Conservation (phyloP, 768 basidiomycete genomes). For the Lactarius hatsudake region DNA sequence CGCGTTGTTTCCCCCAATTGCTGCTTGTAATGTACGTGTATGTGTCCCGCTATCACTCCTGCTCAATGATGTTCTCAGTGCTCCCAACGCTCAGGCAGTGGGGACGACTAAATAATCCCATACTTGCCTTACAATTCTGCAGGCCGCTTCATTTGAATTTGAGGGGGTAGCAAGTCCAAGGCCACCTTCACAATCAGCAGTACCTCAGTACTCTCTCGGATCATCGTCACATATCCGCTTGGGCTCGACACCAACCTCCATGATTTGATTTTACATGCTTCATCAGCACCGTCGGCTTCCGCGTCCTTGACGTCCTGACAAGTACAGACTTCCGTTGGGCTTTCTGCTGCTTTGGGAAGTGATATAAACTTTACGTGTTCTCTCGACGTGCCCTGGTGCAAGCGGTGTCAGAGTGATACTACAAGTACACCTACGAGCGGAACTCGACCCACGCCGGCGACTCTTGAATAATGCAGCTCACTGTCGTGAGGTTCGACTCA, state of each 20-base stretch:
- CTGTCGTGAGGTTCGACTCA: constrained; percentile 1
- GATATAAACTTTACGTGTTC: constrained; percentile 25
- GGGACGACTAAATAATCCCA: constrained; percentile 55
- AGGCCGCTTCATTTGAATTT: constrained; percentile 74
- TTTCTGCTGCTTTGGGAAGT: constrained; percentile 15
- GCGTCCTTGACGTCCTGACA: constrained; percentile 9
- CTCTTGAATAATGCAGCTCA: constrained; percentile 11
- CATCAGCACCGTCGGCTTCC: constrained; percentile 21
- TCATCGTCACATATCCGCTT: constrained; percentile 28
- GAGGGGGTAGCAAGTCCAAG: constrained; percentile 56
- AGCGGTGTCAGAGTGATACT: constrained; percentile 27
- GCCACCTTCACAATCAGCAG: constrained; percentile 21
- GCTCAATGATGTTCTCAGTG: constrained; percentile 41
- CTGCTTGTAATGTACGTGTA: constrained; percentile 44
- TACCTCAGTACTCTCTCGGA: constrained; percentile 24
- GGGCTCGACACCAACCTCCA: constrained; percentile 7
- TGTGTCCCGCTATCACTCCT: constrained; percentile 6
- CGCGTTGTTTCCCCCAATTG: too few species aligned
- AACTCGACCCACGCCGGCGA: constrained; percentile 21
- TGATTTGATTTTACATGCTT: constrained; percentile 4
- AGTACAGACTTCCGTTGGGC: neutral
- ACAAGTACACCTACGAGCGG: constrained; percentile 23
- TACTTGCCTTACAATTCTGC: constrained; percentile 60
- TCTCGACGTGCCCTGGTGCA: constrained; percentile 14
- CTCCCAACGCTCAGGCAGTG: constrained; percentile 55